phyloP scores from a whole-genome alignment of 306 rosid genomes.

The Inga oerstediana region DNA sequence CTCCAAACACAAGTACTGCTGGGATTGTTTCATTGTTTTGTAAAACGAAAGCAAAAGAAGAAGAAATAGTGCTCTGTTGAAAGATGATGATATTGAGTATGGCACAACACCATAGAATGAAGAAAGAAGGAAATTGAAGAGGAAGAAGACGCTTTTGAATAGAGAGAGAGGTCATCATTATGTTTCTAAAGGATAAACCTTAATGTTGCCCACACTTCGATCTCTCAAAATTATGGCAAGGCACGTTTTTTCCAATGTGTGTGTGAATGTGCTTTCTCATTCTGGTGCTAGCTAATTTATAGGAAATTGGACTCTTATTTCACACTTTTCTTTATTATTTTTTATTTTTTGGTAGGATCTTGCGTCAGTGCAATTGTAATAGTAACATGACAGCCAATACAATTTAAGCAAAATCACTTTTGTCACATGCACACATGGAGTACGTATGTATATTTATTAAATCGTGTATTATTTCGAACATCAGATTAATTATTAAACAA shows the following conservation, averaged over 20 bases:
- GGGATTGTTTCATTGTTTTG: conserved; percentile 48
- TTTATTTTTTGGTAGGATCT: not conserved
- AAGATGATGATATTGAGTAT: conserved; percentile 25
- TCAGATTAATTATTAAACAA: too few relatives aligned
- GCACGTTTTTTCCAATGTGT: not conserved
- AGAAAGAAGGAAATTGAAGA: not conserved
- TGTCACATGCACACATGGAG: too few relatives aligned
- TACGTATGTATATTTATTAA: too few relatives aligned
- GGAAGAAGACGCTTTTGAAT: not conserved
- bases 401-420: too few relatives aligned
- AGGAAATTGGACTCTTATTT: not conserved
- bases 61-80: not conserved
- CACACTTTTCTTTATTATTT: too few relatives aligned
- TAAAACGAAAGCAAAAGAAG: not conserved
- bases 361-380: not conserved
- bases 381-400: not conserved
- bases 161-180: not conserved
- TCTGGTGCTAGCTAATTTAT: not conserved
- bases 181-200: not conserved
- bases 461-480: too few relatives aligned
- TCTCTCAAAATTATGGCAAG: not conserved
- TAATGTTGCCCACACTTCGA: not conserved
- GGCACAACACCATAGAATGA: conserved; percentile 13
- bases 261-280: not conserved
- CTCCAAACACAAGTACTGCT: conserved; percentile 73